phyloP scores from a whole-genome alignment of 2,329 filamentous ascomycete genomes.

The Penicillium sp. region DNA sequence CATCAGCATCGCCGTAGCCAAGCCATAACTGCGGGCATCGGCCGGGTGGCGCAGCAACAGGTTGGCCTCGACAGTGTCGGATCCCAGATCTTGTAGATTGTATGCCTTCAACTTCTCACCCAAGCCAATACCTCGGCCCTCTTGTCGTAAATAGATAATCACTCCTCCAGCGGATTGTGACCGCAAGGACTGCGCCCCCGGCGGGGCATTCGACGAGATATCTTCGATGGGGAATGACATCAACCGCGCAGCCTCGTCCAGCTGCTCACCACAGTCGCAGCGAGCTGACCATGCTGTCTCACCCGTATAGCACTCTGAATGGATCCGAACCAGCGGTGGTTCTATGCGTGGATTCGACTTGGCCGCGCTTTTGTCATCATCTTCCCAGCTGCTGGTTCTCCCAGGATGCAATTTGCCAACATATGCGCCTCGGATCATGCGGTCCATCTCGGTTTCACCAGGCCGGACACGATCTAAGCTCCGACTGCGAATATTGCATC shows the following conservation, averaged over 20 bases:
- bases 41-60: constrained; percentile 87
- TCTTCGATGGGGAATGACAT: constrained; percentile 69
- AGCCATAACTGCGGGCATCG: constrained; percentile 89
- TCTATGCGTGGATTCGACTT: constrained; percentile 22
- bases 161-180: constrained; percentile 71
- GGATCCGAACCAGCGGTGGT: constrained; percentile 84
- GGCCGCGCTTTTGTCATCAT: constrained; percentile 35
- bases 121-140: constrained; percentile 92
- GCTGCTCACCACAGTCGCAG: constrained; percentile 96
- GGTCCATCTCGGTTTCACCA: constrained; percentile 55
- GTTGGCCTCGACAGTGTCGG: constrained; percentile 98
- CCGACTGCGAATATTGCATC: constrained; percentile 74
- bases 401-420: constrained; percentile 85
- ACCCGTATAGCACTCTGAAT: constrained; percentile 97
- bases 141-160: constrained; percentile 93
- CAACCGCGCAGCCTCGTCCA: constrained; percentile 91
- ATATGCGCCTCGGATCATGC: constrained; percentile 94
- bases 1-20: constrained; percentile 92
- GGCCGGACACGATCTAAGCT: constrained; percentile 53
- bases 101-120: constrained; percentile 97
- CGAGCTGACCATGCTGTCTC: constrained; percentile 98
- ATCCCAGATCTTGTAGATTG: constrained; percentile 93
- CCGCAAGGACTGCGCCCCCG: constrained; percentile 37
- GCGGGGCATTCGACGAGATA: constrained; percentile 29
- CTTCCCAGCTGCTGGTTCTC: constrained; percentile 71